phyloP scores from a whole-genome alignment of 2,329 filamentous ascomycete genomes.

The Scolecobasidium constrictum region DNA sequence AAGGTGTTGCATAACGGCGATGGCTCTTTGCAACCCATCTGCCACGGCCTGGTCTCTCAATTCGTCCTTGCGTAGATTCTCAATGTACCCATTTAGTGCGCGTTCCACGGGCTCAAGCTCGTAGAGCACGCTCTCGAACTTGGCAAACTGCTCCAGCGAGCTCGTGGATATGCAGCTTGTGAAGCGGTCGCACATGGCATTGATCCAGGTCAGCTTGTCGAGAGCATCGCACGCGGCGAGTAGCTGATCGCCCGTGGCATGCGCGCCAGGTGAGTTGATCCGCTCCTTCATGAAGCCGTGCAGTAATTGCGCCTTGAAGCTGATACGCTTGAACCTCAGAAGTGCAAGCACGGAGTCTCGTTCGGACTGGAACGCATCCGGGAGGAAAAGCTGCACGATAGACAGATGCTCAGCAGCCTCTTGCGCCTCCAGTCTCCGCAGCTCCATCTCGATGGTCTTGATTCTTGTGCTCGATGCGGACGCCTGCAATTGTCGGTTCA shows the following conservation, averaged over 20 bases:
- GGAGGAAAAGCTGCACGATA: constrained; percentile 81
- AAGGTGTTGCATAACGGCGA: constrained; percentile 78
- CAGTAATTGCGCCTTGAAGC: constrained; percentile 76
- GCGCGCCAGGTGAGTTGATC: constrained; percentile 55
- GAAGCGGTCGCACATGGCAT: constrained; percentile 74
- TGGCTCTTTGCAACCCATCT: constrained; percentile 67
- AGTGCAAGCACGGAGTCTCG: constrained; percentile 80
- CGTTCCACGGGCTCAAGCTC: constrained; percentile 89
- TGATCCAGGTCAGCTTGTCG: constrained; percentile 77
- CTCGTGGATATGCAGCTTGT: constrained; percentile 70
- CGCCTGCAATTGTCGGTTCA: constrained; percentile 87
- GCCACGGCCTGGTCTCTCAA: constrained; percentile 76
- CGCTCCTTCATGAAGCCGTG: constrained; percentile 70
- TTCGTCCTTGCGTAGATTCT: constrained; percentile 71
- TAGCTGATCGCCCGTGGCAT: constrained; percentile 64
- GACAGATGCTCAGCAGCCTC: constrained; percentile 80
- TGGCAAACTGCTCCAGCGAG: constrained; percentile 65
- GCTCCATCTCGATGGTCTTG: constrained; percentile 86
- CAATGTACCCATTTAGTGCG: constrained; percentile 79
- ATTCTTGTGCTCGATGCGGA: constrained; percentile 85
- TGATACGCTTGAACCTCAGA: constrained; percentile 75
- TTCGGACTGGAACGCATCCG: constrained; percentile 70
- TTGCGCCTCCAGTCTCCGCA: constrained; percentile 76
- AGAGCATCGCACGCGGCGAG: constrained; percentile 72
- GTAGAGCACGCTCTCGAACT: constrained; percentile 68